These are phyloP conservation scores for Verticillium tricorpus DNA, from an alignment of 2,329 filamentous ascomycete species.

Conservation along the genomic window DNA sequence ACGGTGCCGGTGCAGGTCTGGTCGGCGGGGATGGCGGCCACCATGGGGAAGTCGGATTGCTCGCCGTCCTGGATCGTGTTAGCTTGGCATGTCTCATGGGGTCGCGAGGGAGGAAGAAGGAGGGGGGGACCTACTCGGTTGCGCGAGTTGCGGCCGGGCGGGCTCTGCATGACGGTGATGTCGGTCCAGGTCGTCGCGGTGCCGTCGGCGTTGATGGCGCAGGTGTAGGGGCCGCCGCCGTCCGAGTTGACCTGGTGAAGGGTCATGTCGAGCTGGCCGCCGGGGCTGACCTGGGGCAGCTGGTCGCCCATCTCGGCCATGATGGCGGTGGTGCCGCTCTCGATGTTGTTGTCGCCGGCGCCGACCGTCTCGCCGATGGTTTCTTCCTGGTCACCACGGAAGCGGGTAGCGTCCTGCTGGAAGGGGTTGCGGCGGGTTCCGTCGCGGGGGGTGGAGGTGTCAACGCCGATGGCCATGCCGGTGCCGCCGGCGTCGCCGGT, in stretches of 20 bases:
- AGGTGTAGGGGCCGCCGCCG: slow-evolving; percentile 41
- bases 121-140: slow-evolving; percentile 25
- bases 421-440: slow-evolving; percentile 56
- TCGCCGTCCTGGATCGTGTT: slow-evolving; percentile 23
- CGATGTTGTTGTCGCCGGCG: slow-evolving; percentile 50
- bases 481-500: slow-evolving; percentile 52
- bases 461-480: slow-evolving; percentile 48
- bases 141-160: slow-evolving; percentile 44
- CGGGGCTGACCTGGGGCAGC: slow-evolving; percentile 55
- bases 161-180: slow-evolving; percentile 46
- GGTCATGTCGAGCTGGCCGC: slow-evolving; percentile 56
- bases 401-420: slow-evolving; percentile 60
- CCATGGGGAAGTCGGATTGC: slow-evolving; percentile 39
- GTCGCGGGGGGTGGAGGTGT: slow-evolving; percentile 54
- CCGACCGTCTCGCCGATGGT: slow-evolving; percentile 55
- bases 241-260: slow-evolving; percentile 15
- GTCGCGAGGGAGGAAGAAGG: too few species aligned
- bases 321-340: slow-evolving; percentile 52
- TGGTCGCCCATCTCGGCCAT: slow-evolving; percentile 50
- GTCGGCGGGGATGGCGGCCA: slow-evolving; percentile 44
- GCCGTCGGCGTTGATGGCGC: slow-evolving; percentile 52
- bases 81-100: not conserved
- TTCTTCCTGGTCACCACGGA: slow-evolving; percentile 46
- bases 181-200: slow-evolving; percentile 44
- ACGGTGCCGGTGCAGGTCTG: slow-evolving; percentile 52